Percentiles rank a stretch among this genome's conserved stretches.
These are phyloP conservation scores for Cynanchum wilfordii DNA, from an alignment of 257 asterid species.

Conservation along the genomic window DNA sequence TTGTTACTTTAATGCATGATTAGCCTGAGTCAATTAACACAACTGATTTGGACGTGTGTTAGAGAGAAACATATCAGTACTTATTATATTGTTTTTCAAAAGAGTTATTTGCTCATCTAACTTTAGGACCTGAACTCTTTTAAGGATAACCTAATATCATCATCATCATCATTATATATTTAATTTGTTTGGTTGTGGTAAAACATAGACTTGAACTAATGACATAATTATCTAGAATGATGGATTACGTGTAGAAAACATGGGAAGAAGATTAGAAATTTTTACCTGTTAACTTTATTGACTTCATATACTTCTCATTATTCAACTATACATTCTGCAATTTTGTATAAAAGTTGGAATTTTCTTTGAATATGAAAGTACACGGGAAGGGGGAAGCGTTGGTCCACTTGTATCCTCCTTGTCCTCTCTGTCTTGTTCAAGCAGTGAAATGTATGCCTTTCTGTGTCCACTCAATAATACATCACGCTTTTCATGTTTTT, in stretches of 20 bases:
- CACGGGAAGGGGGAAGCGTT: neutral
- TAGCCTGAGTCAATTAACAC: neutral
- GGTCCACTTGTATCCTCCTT: neutral
- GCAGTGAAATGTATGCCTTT: neutral
- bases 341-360: neutral
- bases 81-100: neutral
- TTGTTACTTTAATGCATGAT: neutral
- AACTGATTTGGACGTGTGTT: neutral
- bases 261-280: neutral
- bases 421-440: neutral
- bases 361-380: neutral
- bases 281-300: neutral
- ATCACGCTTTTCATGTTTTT: neutral
- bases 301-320: neutral
- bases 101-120: neutral
- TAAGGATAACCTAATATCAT: neutral
- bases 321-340: slow-evolving; percentile 1
- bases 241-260: neutral
- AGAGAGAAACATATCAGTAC: neutral
- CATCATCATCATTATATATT: neutral
- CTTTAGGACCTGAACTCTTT: neutral
- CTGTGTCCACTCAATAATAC: neutral
- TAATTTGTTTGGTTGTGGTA: slow-evolving; percentile 1
- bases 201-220: neutral
- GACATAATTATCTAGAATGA: neutral